phyloP scores from a whole-genome alignment of 176 grass and related monocot genomes.

The Neostapfia colusana region DNA sequence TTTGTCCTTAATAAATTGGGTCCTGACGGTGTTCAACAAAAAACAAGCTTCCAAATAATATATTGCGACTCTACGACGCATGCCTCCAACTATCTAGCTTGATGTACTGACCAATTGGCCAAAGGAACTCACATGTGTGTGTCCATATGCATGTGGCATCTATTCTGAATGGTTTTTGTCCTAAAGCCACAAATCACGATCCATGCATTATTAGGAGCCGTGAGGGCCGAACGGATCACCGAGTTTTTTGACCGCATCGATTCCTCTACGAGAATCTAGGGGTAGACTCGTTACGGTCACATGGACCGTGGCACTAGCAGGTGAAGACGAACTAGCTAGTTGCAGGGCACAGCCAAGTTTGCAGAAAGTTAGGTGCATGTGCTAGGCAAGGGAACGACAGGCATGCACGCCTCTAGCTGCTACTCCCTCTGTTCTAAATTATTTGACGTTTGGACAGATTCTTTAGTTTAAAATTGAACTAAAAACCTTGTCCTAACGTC shows the following conservation, averaged over 20 bases:
- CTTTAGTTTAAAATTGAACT: no score
- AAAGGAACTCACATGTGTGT: no score
- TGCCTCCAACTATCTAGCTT: no score
- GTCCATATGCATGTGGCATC: no score
- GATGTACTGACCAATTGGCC: no score
- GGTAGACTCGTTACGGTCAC: background rate
- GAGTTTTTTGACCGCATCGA: background rate
- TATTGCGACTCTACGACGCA: no score
- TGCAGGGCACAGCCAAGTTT: background rate
- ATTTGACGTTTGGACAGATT: no score
- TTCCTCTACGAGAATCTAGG: slow-evolving; percentile 13
- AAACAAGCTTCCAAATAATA: background rate
- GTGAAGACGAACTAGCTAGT: background rate
- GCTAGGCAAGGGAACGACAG: background rate
- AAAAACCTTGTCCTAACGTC: no score
- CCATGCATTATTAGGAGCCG: background rate
- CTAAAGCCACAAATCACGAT: no score
- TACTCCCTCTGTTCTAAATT: no score
- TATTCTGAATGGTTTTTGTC: no score
- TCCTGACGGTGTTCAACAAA: background rate
- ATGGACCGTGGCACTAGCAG: background rate
- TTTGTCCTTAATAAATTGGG: slow-evolving; percentile 1
- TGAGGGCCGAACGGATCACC: slow-evolving; percentile 4
- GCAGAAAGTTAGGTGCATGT: background rate
- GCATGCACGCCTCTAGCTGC: no score